Evolutionary conservation across 352 stramenopile species (phyloP), one percentile per base, ranked within the genome.

Genomic region (Phytophthora hybrid): DNA sequence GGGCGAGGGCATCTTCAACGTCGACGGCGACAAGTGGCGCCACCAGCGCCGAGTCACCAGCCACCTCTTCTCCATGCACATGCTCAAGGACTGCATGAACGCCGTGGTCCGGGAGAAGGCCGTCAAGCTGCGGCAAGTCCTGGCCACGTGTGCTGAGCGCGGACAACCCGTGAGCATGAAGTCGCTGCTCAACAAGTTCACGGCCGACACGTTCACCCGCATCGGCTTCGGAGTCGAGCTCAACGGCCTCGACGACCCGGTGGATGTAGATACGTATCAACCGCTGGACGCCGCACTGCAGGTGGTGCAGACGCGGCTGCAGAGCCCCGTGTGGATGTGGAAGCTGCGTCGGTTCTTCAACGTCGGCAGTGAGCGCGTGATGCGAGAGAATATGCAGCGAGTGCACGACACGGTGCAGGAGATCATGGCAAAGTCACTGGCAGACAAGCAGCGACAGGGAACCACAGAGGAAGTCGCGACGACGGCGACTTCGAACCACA

Each of bases 21-120:
- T 80, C 14, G 86, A 95, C 55, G 84, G 81, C 18, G 71, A 83
- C 47, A 69, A 80, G 44, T 95, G 88, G 88, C 66, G 74, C n/a
- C 65, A 80, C 47, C 88, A 95, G 56, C 83, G 88, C 39, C 92
- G 91, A 57, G 85, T 76, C 14, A 90, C 90, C 73, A 97, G 90
- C 68, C 93, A 97, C 73, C 92, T 98, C 23, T 95, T 96, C 39
- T 93, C 82, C 21, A 76, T 82, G 66, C 68, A 81, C 46, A 83
- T 81, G 77, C 74, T 89, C 62, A 78, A 78, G 29, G 64, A 84
- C 41, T 74, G 73, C 52, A 86, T 84, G 81, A 73, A 82, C 39
- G 59, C 67, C 2, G 80, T 79, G 11, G 69, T 92, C 19, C 56
- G 69, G 1, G 76, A 92, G 29, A 80, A 88, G 29, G 78, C 77